Base-by-base conservation (phyloP, 2,329 filamentous ascomycete species). In the Penicillium digitatum region DNA sequence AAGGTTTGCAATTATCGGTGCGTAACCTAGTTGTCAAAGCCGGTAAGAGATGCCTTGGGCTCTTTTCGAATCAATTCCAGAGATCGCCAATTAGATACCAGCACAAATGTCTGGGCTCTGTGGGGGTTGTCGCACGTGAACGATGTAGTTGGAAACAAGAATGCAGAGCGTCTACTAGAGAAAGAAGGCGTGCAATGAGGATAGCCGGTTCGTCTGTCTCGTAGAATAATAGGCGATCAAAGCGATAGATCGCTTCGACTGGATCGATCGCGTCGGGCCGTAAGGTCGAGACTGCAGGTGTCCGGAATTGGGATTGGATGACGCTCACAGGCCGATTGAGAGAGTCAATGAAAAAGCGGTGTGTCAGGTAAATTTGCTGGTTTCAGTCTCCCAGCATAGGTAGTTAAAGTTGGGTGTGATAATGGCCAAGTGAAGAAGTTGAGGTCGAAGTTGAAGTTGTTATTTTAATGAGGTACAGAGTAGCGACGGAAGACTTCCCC, bases 301-400 rank as follows among this genome's bases (percentile, higher is more conserved):
- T 49, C 59, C 45, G 52, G 50, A 48, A 50, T 52, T 34, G 37
- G 53, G 50, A 56, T 56, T 50, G 52, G 47, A 40, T 46, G 48
- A 38, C 35, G 53, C 51, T 62, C 55, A 61, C 52, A 60, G 64
- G 64, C 55, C 65, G 62, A 52, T 40, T 24, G 48, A 51, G 20
- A 26, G 18, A 6, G 8, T 16, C 6, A 42, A 29, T 22, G 20
- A 29, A 43, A 14, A 20, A 43, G 27, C 37, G 48, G 38, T 43
- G 38, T 50, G 11, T 32, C 16, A 20, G n/a, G 20, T 43, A 18
- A 16, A 27, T 34, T 20, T 1, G 5, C 14, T 11, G 2, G 27
- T 26, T 66, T 62, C 62, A 73, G 72, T 71, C 72, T 74, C 72
- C 73, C 72, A 54, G 56, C 61, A 72, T 74, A 54, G 49, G 39